Percentiles rank a stretch among this genome's conserved stretches.
phyloP scores from a whole-genome alignment of 306 rosid genomes.

The Oemleria cerasiformis region DNA sequence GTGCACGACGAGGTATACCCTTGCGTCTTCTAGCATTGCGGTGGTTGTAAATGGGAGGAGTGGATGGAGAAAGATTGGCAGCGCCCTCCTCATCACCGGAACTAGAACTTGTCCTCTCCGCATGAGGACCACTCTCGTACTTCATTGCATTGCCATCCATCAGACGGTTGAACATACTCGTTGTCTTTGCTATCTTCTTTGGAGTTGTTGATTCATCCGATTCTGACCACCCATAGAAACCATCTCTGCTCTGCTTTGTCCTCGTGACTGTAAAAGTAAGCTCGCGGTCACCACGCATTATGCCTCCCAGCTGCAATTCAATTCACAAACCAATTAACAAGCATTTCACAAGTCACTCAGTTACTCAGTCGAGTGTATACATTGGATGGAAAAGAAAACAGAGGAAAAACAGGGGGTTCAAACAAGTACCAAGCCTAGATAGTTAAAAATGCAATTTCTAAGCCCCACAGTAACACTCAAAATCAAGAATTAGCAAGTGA shows the following conservation, averaged over 20 bases:
- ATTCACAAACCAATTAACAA: not conserved
- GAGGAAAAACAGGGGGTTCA: not conserved
- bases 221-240: conserved; percentile 26
- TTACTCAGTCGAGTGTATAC: not conserved
- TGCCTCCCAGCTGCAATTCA: conserved; percentile 33
- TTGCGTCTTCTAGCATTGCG: conserved; percentile 45
- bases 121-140: not conserved
- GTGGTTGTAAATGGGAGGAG: conserved; percentile 44
- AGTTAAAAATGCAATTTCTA: not conserved
- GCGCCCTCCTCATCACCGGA: conserved; percentile 27
- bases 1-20: conserved; percentile 54
- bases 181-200: conserved; percentile 27
- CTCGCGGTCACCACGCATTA: conserved; percentile 35
- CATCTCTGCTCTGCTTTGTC: conserved; percentile 20
- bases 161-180: conserved; percentile 24
- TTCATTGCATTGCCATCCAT: conserved; percentile 20
- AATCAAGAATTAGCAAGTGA: too few relatives aligned
- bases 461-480: too few relatives aligned
- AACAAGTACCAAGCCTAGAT: not conserved
- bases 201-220: conserved; percentile 41
- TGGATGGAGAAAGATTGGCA: conserved; percentile 32
- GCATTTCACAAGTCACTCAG: not conserved
- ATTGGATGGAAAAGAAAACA: not conserved
- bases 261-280: conserved; percentile 35
- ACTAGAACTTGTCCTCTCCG: conserved; percentile 10